These are phyloP conservation scores for Chaetomiaceae sp. DNA, from an alignment of 2,329 filamentous ascomycete species.

Conservation along the genomic window DNA sequence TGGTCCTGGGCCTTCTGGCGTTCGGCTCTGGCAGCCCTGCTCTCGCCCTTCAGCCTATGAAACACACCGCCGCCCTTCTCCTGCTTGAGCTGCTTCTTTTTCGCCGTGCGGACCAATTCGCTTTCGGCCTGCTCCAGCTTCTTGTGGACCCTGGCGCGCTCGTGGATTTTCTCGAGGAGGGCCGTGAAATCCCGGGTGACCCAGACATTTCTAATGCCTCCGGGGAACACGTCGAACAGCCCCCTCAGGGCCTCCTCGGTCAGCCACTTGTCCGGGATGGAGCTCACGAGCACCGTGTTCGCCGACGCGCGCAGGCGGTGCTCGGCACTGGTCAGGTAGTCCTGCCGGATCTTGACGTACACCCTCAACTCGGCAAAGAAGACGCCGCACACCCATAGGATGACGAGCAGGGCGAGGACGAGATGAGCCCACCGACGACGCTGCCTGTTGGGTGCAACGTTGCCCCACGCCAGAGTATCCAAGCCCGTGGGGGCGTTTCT, in stretches of 20 bases:
- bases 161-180: constrained; percentile 75
- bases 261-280: constrained; percentile 87
- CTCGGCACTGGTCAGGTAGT: constrained; percentile 89
- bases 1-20: constrained; percentile 44
- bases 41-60: constrained; percentile 41
- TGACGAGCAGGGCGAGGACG: constrained; percentile 67
- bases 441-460: constrained; percentile 62
- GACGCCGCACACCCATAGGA: constrained; percentile 79
- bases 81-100: constrained; percentile 70
- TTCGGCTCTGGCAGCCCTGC: constrained; percentile 44
- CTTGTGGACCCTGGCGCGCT: constrained; percentile 63
- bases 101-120: constrained; percentile 71
- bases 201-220: constrained; percentile 93
- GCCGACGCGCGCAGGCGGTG: constrained; percentile 90
- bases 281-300: constrained; percentile 88
- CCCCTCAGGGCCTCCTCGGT: constrained; percentile 72
- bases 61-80: constrained; percentile 59
- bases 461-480: constrained; percentile 81
- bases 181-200: constrained; percentile 84
- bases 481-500: constrained; percentile 53
- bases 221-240: constrained; percentile 92
- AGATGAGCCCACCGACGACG: constrained; percentile 78
- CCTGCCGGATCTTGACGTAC: constrained; percentile 89
- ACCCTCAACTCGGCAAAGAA: constrained; percentile 80
- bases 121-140: constrained; percentile 78